These are phyloP conservation scores for Blastomyces silverae DNA, from an alignment of 2,329 filamentous ascomycete species.

Conservation along the genomic window DNA sequence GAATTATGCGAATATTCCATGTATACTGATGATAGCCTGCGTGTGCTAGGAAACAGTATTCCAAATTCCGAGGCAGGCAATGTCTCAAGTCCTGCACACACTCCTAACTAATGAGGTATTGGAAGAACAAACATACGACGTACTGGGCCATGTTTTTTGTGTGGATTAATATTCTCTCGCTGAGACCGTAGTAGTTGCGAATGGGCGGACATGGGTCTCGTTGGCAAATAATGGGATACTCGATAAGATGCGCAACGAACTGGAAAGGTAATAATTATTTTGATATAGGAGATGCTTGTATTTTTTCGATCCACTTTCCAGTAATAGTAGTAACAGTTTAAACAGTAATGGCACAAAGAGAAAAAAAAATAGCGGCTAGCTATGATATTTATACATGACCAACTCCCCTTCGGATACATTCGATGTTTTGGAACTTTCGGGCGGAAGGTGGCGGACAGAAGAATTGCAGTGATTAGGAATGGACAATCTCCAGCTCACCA, in stretches of 20 bases:
- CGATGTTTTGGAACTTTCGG: neutral
- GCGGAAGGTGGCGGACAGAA: neutral
- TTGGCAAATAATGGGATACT: neutral
- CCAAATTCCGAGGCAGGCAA: neutral
- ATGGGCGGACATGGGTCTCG: neutral
- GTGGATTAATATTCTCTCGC: neutral
- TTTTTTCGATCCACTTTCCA: conserved; percentile 10
- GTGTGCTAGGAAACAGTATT: neutral
- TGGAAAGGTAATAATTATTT: neutral
- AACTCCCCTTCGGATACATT: neutral
- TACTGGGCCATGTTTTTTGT: neutral
- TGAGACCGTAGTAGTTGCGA: neutral
- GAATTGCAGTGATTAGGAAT: neutral
- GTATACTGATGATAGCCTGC: neutral
- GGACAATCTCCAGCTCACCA: neutral
- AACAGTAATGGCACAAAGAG: neutral
- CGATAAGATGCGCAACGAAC: neutral
- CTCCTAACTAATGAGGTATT: neutral
- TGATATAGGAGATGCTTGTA: conserved; percentile 10
- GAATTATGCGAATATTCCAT: neutral
- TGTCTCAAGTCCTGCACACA: neutral
- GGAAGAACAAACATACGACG: neutral
- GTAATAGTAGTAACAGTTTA: conserved; percentile 7
- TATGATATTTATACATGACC: conserved; percentile 13
- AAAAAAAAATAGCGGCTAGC: conserved; percentile 3